Evolutionary conservation across 73 alveolate genomes (phyloP).

Genomic region (Paramecium sonneborni): DNA sequence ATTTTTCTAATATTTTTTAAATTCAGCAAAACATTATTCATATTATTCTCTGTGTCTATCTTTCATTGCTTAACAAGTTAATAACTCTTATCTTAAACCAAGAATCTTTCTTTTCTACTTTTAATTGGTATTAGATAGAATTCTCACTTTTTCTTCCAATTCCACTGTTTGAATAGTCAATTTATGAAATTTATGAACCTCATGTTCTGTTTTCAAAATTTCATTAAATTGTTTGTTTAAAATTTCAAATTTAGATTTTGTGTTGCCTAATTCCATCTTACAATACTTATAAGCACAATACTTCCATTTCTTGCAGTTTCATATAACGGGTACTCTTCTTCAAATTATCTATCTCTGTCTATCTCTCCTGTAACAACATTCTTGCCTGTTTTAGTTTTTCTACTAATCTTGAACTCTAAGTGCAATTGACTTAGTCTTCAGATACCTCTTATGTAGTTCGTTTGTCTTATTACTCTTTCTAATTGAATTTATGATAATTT

Average conservation of each 20-base stretch:
- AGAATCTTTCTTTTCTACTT: background rate
- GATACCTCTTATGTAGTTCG: background rate
- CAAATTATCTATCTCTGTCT: background rate
- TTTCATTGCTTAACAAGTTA: conserved; percentile 2
- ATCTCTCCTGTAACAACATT: background rate
- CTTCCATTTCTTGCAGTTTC: conserved; percentile 28
- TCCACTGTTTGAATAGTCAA: background rate
- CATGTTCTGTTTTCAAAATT: conserved; percentile 13
- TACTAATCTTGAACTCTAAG: background rate
- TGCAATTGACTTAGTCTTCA: background rate
- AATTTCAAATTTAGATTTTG: background rate
- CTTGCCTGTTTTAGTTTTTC: conserved; percentile 1
- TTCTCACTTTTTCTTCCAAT: background rate
- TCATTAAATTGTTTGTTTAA: conserved; percentile 9
- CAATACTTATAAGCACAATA: conserved; percentile 9
- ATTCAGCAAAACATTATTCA: background rate
- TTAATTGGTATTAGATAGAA: background rate
- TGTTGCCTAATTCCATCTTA: background rate
- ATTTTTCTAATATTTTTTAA: background rate
- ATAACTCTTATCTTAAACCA: background rate
- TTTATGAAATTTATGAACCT: background rate
- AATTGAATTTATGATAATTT: background rate
- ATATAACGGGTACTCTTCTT: background rate
- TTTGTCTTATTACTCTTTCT: background rate
- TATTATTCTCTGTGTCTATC: background rate